Percentiles rank a stretch among this genome's conserved stretches.
Conservation (phyloP, 192 early-diverging fungal species). For the Linderina pennispora region DNA sequence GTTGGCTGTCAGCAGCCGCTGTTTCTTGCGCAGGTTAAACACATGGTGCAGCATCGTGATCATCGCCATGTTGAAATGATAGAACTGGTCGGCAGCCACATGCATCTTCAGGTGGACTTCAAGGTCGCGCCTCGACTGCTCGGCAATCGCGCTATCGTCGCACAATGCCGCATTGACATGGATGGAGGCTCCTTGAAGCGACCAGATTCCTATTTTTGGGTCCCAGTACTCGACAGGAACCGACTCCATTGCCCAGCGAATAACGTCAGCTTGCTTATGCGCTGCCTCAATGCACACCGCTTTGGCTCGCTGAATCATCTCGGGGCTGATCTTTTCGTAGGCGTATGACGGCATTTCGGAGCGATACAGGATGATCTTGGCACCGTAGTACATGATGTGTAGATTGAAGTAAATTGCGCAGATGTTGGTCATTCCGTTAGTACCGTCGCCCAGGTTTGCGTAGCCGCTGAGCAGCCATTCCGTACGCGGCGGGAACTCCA, state of each 20-base stretch:
- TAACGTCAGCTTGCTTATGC: constrained; percentile 39
- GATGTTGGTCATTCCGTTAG: constrained; percentile 14
- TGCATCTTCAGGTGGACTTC: constrained; percentile 43
- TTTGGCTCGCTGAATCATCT: constrained; percentile 32
- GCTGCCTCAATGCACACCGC: constrained; percentile 39
- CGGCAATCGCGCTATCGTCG: constrained; percentile 23
- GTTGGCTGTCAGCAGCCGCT: constrained; percentile 17
- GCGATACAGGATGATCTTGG: constrained; percentile 44
- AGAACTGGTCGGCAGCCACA: constrained; percentile 43
- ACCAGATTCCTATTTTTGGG: constrained; percentile 42
- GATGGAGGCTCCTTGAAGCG: constrained; percentile 42
- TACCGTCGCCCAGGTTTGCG: constrained; percentile 7
- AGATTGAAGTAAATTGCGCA: constrained; percentile 30
- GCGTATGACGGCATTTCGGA: constrained; percentile 44
- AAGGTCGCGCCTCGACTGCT: constrained; percentile 41
- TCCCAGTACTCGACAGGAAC: constrained; percentile 46
- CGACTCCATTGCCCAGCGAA: constrained; percentile 39
- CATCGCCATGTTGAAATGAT: constrained; percentile 48
- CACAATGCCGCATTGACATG: constrained; percentile 39
- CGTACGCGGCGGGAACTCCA: constrained; percentile 40
- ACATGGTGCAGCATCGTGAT: constrained; percentile 47
- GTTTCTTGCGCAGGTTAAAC: constrained; percentile 40
- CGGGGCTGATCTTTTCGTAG: constrained; percentile 24
- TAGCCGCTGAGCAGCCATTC: constrained; percentile 25
- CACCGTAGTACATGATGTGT: constrained; percentile 42